Percentiles rank a stretch among this genome's conserved stretches.
phyloP scores from a whole-genome alignment of 352 stramenopile genomes.

The Pythium insidiosum region DNA sequence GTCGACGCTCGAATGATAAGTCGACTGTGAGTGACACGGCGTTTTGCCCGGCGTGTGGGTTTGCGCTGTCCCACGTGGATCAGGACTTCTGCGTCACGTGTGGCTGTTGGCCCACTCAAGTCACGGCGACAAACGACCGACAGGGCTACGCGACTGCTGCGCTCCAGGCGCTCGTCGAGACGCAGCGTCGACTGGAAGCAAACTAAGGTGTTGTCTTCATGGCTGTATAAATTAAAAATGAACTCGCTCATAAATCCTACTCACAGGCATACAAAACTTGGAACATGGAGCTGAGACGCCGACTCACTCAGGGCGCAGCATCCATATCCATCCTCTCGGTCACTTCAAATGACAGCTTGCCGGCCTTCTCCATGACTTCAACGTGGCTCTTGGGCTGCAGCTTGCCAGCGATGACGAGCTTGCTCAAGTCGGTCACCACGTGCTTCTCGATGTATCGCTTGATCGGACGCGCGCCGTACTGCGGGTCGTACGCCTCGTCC shows the following conservation, averaged over 20 bases:
- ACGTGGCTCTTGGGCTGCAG: conserved; percentile 64
- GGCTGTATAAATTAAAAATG: too few species aligned
- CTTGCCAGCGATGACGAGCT: conserved; percentile 49
- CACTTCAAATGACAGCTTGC: conserved; percentile 46
- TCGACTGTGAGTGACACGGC: too few species aligned
- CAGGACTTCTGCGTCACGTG: conserved; percentile 61
- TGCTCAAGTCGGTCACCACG: conserved; percentile 87
- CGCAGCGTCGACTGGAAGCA: too few species aligned
- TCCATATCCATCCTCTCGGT: conserved; percentile 30
- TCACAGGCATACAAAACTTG: too few species aligned
- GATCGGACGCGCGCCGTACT: conserved; percentile 93
- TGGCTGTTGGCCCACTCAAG: conserved; percentile 53
- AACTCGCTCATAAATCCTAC: too few species aligned
- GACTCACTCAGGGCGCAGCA: not conserved
- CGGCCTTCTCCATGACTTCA: conserved; percentile 31
- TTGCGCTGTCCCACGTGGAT: conserved; percentile 31
- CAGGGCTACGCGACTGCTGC: conserved; percentile 40
- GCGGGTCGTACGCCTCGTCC: conserved; percentile 88
- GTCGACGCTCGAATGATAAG: not conserved
- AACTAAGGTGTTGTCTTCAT: too few species aligned
- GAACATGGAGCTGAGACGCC: too few species aligned
- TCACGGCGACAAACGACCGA: conserved; percentile 43
- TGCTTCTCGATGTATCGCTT: conserved; percentile 94
- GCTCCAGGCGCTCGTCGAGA: conserved; percentile 9
- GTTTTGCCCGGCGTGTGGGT: conserved; percentile 27